phyloP scores from a whole-genome alignment of 495 filamentous ascomycete genomes.

The Penicillium lividum region DNA sequence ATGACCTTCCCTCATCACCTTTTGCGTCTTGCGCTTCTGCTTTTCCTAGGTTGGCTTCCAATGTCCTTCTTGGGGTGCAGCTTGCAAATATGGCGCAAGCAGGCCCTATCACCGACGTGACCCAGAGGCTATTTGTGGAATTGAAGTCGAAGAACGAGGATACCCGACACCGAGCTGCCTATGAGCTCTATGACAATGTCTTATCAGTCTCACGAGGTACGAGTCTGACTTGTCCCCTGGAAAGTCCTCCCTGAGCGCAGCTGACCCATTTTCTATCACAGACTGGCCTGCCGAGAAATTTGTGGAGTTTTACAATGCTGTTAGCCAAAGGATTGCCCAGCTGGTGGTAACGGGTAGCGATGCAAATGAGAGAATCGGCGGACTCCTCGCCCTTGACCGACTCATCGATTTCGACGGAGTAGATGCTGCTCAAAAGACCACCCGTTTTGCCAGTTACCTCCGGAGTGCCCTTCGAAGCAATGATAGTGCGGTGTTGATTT shows the following conservation, averaged over 20 bases:
- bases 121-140: constrained; percentile 50
- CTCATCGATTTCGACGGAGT: constrained; percentile 96
- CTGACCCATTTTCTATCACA: constrained; percentile 30
- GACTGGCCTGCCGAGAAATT: constrained; percentile 80
- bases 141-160: constrained; percentile 58
- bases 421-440: constrained; percentile 90
- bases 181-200: constrained; percentile 54
- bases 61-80: constrained; percentile 47
- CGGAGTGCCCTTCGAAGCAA: constrained; percentile 83
- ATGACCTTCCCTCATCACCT: constrained; percentile 17
- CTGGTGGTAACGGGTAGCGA: constrained; percentile 80
- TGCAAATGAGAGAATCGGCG: constrained; percentile 83
- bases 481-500: constrained; percentile 82
- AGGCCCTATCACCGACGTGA: constrained; percentile 49
- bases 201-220: constrained; percentile 52
- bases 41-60: constrained; percentile 43
- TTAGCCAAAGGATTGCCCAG: constrained; percentile 72
- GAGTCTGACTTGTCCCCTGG: not conserved
- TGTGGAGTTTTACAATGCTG: constrained; percentile 71
- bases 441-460: constrained; percentile 88
- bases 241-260: constrained; percentile 5
- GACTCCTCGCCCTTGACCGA: constrained; percentile 85
- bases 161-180: constrained; percentile 49
- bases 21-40: constrained; percentile 32
- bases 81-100: constrained; percentile 52